phyloP scores from a whole-genome alignment of 2,329 filamentous ascomycete genomes.

The Cordyceps militaris region DNA sequence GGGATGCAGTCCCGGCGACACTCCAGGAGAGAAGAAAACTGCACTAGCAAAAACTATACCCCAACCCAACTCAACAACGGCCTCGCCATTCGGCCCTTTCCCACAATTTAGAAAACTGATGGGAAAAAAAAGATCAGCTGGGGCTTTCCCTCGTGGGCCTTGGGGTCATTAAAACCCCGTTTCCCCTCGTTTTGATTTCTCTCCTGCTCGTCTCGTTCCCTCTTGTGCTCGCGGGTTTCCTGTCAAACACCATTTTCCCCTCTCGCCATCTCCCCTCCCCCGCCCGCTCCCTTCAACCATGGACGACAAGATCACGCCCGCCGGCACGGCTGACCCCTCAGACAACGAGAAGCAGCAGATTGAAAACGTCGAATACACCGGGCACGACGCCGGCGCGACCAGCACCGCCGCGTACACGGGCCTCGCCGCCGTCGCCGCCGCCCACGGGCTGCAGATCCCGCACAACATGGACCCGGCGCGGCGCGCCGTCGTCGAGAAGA shows the following conservation, averaged over 20 bases:
- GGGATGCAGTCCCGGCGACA: neutral
- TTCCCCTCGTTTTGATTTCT: neutral
- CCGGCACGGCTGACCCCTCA: neutral
- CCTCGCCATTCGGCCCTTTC: constrained; percentile 7
- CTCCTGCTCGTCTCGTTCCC: neutral
- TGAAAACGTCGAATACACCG: constrained; percentile 8
- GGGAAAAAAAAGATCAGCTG: neutral
- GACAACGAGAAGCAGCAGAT: constrained; percentile 7
- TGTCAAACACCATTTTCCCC: neutral
- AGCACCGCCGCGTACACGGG: neutral
- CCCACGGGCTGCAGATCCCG: constrained; percentile 3
- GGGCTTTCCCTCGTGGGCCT: neutral
- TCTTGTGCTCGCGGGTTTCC: neutral
- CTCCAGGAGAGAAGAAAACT: neutral
- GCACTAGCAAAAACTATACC: neutral
- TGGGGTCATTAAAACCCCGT: neutral
- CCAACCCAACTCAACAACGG: neutral
- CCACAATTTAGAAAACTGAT: neutral
- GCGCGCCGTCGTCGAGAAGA: constrained; percentile 52
- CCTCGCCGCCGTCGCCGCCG: constrained; percentile 1
- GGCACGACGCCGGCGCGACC: neutral
- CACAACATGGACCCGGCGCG: constrained; percentile 38
- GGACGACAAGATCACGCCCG: constrained; percentile 13
- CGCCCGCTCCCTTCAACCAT: neutral
- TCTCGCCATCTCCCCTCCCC: neutral